Conservation (phyloP, 2,329 filamentous ascomycete species). For the Xylaria sp. region DNA sequence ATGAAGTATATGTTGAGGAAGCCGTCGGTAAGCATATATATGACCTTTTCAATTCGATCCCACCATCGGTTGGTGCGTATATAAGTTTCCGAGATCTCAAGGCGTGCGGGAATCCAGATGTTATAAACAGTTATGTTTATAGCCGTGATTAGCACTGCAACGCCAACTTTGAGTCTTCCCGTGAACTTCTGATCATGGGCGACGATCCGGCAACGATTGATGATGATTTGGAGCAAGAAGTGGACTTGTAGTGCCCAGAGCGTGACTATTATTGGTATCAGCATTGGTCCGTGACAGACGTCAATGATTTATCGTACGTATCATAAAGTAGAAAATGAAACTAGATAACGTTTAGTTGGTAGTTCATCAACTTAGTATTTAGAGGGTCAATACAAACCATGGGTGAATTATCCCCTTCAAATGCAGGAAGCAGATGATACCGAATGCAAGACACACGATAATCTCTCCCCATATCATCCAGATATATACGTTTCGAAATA, state of each 20-base stretch:
- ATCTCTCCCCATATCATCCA: conserved; percentile 62
- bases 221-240: conserved; percentile 63
- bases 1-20: conserved; percentile 63
- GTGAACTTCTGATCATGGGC: conserved; percentile 53
- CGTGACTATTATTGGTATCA: conserved; percentile 38
- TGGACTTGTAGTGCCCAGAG: conserved; percentile 59
- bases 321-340: conserved; percentile 9
- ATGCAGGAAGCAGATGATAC: conserved; percentile 49
- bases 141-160: conserved; percentile 56
- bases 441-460: conserved; percentile 55
- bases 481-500: conserved; percentile 54
- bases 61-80: conserved; percentile 60
- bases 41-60: conserved; percentile 63
- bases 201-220: conserved; percentile 62
- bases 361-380: not conserved
- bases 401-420: conserved; percentile 36
- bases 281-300: not conserved
- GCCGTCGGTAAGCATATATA: conserved; percentile 61
- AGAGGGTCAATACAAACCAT: conserved; percentile 2
- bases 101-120: conserved; percentile 64
- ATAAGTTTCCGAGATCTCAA: conserved; percentile 55
- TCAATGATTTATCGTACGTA: conserved; percentile 1
- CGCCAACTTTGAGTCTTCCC: conserved; percentile 55
- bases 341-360: not conserved
- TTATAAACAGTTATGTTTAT: conserved; percentile 64